These are phyloP conservation scores for Geoglossum glabrum DNA, from an alignment of 495 filamentous ascomycete species.

Conservation along the genomic window DNA sequence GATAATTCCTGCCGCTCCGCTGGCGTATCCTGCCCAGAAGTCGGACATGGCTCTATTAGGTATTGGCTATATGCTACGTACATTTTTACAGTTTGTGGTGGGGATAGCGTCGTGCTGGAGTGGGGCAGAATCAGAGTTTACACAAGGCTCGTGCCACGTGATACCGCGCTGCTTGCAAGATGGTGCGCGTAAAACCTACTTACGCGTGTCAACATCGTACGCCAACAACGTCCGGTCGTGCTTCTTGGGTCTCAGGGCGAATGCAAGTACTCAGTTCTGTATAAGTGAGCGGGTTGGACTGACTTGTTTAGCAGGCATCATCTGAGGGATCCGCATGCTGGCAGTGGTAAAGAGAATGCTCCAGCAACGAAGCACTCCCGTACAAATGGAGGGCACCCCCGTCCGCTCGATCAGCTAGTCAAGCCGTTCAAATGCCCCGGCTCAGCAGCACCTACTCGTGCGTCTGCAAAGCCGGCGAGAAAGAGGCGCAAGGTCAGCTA, in stretches of 20 bases:
- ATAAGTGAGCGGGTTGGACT: not conserved
- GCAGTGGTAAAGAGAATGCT: slow-evolving; percentile 20
- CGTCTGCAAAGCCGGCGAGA: slow-evolving; percentile 62
- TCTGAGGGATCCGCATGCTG: slow-evolving; percentile 15
- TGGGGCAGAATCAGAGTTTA: not conserved
- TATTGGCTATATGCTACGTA: not conserved
- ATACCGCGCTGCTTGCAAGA: not conserved
- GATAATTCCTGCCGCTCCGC: slow-evolving; percentile 61
- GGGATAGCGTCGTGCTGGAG: not conserved
- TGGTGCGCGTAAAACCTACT: not conserved
- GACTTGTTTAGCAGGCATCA: slow-evolving; percentile 23
- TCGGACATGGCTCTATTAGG: slow-evolving; percentile 62
- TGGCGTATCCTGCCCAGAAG: slow-evolving; percentile 76
- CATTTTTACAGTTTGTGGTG: not conserved
- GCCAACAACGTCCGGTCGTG: not conserved
- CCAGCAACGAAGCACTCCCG: slow-evolving; percentile 15
- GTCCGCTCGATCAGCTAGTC: slow-evolving; percentile 47
- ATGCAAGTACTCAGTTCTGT: not conserved
- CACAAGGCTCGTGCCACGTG: slow-evolving; percentile 1
- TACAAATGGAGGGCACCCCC: slow-evolving; percentile 20
- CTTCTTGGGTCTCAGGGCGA: not conserved
- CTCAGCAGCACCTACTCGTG: slow-evolving; percentile 44
- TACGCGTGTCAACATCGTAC: not conserved
- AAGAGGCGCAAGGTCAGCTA: slow-evolving; percentile 87
- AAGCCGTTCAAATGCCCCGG: slow-evolving; percentile 92